Base-by-base conservation (phyloP, 331 rosid species). In the Malus hybrid region DNA sequence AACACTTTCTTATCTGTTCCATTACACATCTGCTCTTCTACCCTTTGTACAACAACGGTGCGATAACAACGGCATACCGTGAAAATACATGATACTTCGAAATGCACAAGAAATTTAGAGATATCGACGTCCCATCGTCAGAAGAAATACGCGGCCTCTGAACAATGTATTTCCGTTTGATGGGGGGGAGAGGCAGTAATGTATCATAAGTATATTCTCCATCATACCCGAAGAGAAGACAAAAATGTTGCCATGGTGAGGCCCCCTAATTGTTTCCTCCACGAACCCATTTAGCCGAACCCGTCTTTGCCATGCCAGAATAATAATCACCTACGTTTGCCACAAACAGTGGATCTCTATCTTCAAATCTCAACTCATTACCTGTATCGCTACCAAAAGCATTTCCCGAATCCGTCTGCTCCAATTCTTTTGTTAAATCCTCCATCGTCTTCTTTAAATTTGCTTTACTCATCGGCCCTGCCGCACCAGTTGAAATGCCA, bases 341-440 rank as follows among this genome's bases (percentile, higher is more conserved):
- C 73, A 95, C 99, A 79, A 95, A 95, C 18, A 95, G 86, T 50
- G 99, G 99, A 78, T 95, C 97, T 84, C 96, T 85, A 67, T 90
- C 92, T 70, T 89, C 97, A 75, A 78, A 63, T 78, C 67, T 81
- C 68, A 52, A 70, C 71, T 85, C 87, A 26, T 68, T 72, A 77
- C 72, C 68, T 36, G 60, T 77, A 58, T 68, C 62, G 80, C 64
- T 52, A 71, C 79, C 73, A 28, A 65, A 13, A 56, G 80, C 74
- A 74, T 74, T 84, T 75, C 74, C 91, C n/a, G 80, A 79, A 72
- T 89, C 97, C 5, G 91, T 75, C 80, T 86, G 89, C 88, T 95
- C 99, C 85, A 95, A 85, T 81, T 92, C 96, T 75, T 29, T 84
- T 6, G 96, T 90, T 75, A 95, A 80, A 77, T 90, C 97, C 11